A percentile compares a stretch with the other conserved stretches of the same genome.
Conservation (phyloP, 208 protist genomes). For the Pavlovales sp. region DNA sequence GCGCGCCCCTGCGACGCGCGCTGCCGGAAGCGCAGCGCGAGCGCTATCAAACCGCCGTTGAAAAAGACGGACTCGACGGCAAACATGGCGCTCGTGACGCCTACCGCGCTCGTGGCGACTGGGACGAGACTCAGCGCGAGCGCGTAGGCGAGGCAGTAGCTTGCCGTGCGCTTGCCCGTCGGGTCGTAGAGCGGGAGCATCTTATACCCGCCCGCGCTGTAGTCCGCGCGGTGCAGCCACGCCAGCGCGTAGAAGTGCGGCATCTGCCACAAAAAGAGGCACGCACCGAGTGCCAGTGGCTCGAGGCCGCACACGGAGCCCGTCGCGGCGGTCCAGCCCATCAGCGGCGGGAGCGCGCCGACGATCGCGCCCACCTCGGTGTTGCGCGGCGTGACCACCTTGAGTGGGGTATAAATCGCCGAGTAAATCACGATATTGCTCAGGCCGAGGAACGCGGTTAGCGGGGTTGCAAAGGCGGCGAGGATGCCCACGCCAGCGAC, state of each 20-base stretch:
- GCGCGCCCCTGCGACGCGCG: neutral
- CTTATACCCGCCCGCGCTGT: slow-evolving; percentile 15
- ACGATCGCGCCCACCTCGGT: slow-evolving; percentile 36
- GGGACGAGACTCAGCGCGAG: neutral
- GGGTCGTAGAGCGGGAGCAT: slow-evolving; percentile 21
- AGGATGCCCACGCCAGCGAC: neutral
- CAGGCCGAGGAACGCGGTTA: slow-evolving; percentile 12
- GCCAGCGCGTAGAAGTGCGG: slow-evolving; percentile 36
- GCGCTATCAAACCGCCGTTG: slow-evolving; percentile 2
- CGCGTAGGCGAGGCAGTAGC: slow-evolving; percentile 27
- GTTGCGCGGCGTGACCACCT: neutral
- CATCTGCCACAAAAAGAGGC: slow-evolving; percentile 41
- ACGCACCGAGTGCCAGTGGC: neutral
- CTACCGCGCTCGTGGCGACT: neutral
- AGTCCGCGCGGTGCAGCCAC: slow-evolving; percentile 35
- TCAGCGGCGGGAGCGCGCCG: slow-evolving; percentile 22
- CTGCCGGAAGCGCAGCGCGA: slow-evolving; percentile 7
- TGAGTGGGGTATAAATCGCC: slow-evolving; percentile 25
- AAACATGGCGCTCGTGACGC: slow-evolving; percentile 18
- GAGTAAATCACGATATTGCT: slow-evolving; percentile 11
- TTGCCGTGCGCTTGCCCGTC: slow-evolving; percentile 11
- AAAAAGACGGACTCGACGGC: slow-evolving; percentile 21
- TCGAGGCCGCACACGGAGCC: neutral
- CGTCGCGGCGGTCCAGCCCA: slow-evolving; percentile 32
- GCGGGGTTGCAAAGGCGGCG: neutral